phyloP scores from a whole-genome alignment of 495 filamentous ascomycete species.

The Aspergillus ostianus region DNA sequence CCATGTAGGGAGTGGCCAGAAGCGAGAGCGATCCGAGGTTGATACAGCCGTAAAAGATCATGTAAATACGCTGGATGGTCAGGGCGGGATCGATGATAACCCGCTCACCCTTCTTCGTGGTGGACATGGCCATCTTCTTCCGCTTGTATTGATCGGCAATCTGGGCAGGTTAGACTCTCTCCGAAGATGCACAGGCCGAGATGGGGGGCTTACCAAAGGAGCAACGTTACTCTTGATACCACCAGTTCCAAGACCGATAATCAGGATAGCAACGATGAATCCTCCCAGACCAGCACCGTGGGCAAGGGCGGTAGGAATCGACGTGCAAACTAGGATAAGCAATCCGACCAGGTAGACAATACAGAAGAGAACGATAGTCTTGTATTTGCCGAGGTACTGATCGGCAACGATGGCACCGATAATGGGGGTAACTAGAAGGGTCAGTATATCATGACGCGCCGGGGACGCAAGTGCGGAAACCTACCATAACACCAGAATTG shows the following conservation, averaged over 20 bases:
- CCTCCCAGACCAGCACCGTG: slow-evolving; percentile 49
- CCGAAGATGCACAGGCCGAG: not conserved
- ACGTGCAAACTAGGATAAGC: slow-evolving; percentile 48
- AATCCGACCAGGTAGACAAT: slow-evolving; percentile 48
- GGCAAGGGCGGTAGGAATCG: slow-evolving; percentile 44
- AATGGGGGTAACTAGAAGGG: slow-evolving; percentile 47
- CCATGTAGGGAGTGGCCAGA: slow-evolving; percentile 64
- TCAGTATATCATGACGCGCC: slow-evolving; percentile 1
- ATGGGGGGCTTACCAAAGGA: slow-evolving; percentile 27
- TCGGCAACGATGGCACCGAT: slow-evolving; percentile 61
- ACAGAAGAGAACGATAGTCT: slow-evolving; percentile 62
- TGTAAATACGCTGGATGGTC: slow-evolving; percentile 73
- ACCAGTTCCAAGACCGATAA: slow-evolving; percentile 57
- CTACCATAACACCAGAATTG: slow-evolving; percentile 59
- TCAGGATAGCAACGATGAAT: slow-evolving; percentile 46
- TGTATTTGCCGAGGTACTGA: slow-evolving; percentile 66
- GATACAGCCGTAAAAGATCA: slow-evolving; percentile 73
- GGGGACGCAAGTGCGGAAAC: slow-evolving; percentile 5
- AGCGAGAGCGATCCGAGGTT: slow-evolving; percentile 71
- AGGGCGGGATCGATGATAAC: slow-evolving; percentile 74
- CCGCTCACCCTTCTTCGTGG: slow-evolving; percentile 62
- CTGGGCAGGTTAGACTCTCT: slow-evolving; percentile 23
- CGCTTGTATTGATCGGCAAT: slow-evolving; percentile 75
- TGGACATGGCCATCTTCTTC: slow-evolving; percentile 54
- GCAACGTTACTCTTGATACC: slow-evolving; percentile 73